Conservation (phyloP, 768 basidiomycete species). For the Psilocybe sp. region DNA sequence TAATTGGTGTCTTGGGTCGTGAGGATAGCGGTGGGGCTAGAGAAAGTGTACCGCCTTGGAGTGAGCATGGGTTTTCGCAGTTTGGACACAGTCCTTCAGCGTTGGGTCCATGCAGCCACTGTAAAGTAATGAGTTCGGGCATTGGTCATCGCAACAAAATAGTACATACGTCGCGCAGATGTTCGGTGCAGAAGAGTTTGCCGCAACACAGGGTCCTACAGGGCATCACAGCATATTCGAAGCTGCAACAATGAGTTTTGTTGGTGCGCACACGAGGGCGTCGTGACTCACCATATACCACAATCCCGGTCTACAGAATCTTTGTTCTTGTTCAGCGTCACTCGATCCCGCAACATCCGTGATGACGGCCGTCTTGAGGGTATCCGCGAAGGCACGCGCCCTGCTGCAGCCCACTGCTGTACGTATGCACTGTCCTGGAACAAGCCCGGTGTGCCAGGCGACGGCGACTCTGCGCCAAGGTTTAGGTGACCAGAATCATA, state of each 20-base stretch:
- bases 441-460: slow-evolving; percentile 14
- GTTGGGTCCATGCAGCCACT: slow-evolving; percentile 32
- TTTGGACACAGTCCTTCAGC: slow-evolving; percentile 30
- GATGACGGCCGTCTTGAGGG: slow-evolving; percentile 10
- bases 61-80: slow-evolving; percentile 28
- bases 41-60: slow-evolving; percentile 22
- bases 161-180: slow-evolving; percentile 27
- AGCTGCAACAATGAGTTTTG: slow-evolving; percentile 12
- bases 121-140: not conserved
- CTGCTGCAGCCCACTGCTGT: slow-evolving; percentile 20
- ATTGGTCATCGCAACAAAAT: not conserved
- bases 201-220: slow-evolving; percentile 30
- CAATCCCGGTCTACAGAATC: slow-evolving; percentile 25
- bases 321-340: slow-evolving; percentile 11
- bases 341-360: slow-evolving; percentile 9
- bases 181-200: slow-evolving; percentile 29
- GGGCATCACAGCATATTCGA: slow-evolving; percentile 29
- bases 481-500: slow-evolving; percentile 20
- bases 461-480: slow-evolving; percentile 24
- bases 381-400: slow-evolving; percentile 9
- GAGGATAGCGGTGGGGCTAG: slow-evolving; percentile 10
- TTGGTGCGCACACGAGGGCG: not conserved
- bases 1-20: slow-evolving; percentile 5
- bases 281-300: slow-evolving; percentile 24
- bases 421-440: slow-evolving; percentile 16